Evolutionary conservation across 441 rosid species (phyloP).

Genomic region (Euphorbia schlechtendalii): DNA sequence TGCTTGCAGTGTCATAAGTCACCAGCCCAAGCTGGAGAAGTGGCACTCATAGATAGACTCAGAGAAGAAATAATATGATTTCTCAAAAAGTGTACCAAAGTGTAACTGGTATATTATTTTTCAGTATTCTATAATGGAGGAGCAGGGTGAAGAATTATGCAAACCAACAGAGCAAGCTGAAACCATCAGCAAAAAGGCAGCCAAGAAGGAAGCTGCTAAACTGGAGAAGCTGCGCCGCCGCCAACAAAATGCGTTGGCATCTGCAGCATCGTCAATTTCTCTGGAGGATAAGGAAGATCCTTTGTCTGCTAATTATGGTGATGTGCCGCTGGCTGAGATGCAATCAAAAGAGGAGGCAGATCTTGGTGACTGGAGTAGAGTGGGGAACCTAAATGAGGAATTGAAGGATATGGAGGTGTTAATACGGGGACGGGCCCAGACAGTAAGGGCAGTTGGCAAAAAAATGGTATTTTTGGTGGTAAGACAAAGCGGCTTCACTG

Average conservation of each 20-base stretch:
- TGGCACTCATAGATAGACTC: no score
- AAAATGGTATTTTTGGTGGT: slow-evolving; percentile 64
- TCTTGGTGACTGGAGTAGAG: slow-evolving; percentile 36
- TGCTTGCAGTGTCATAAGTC: no score
- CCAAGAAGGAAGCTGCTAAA: slow-evolving; percentile 85
- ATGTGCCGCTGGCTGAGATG: slow-evolving; percentile 49
- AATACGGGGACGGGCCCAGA: slow-evolving; percentile 59
- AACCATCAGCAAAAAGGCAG: slow-evolving; percentile 67
- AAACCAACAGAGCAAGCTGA: no score
- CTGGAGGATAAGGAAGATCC: slow-evolving; percentile 43
- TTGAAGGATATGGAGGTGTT: slow-evolving; percentile 40
- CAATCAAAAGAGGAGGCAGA: slow-evolving; percentile 46
- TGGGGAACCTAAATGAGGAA: slow-evolving; percentile 35
- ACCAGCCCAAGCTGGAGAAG: no score
- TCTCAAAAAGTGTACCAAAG: no score
- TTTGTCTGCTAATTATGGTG: slow-evolving; percentile 51
- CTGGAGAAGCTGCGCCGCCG: slow-evolving; percentile 72
- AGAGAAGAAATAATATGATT: no score
- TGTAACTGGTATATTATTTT: no score
- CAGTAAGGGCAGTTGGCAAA: slow-evolving; percentile 42
- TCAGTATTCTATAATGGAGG: no score
- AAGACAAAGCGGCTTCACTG: slow-evolving; percentile 56
- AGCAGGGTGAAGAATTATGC: no score
- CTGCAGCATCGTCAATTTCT: slow-evolving; percentile 35
- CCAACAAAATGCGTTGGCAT: slow-evolving; percentile 38